phyloP scores from a whole-genome alignment of 371 early-diverging fungal genomes.

The Lichtheimia ornata region DNA sequence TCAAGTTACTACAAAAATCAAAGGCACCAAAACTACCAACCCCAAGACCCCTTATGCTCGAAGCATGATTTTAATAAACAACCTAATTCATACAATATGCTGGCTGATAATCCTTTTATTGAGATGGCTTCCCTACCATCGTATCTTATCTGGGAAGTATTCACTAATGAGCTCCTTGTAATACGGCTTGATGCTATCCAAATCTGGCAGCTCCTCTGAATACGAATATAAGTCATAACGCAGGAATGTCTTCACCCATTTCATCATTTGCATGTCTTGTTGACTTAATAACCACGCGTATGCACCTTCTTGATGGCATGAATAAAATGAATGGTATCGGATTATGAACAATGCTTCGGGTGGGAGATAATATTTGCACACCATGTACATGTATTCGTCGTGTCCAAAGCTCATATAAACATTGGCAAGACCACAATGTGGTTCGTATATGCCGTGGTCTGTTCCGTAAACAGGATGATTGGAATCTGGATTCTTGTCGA shows the following conservation, averaged over 20 bases:
- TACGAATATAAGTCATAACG: slow-evolving; percentile 65
- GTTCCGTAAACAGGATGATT: slow-evolving; percentile 33
- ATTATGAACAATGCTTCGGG: slow-evolving; percentile 50
- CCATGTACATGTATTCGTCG: slow-evolving; percentile 62
- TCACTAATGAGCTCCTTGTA: slow-evolving; percentile 52
- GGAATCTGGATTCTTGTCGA: slow-evolving; percentile 49
- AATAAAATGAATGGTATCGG: slow-evolving; percentile 61
- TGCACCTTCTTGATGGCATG: slow-evolving; percentile 50
- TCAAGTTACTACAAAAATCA: slow-evolving; percentile 81
- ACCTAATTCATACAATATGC: no score
- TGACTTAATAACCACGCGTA: slow-evolving; percentile 52
- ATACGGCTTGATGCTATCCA: slow-evolving; percentile 40
- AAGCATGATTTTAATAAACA: slow-evolving; percentile 7
- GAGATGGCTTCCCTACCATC: slow-evolving; percentile 31
- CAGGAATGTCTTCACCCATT: slow-evolving; percentile 58
- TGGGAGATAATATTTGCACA: slow-evolving; percentile 53
- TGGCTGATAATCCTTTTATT: no score
- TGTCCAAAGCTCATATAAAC: slow-evolving; percentile 62
- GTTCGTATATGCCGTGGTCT: slow-evolving; percentile 50
- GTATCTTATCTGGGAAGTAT: slow-evolving; percentile 53
- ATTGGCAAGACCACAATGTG: slow-evolving; percentile 55
- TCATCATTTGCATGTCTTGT: slow-evolving; percentile 49
- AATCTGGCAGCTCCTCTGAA: slow-evolving; percentile 38
- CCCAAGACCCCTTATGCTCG: slow-evolving; percentile 62
- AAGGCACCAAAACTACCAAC: slow-evolving; percentile 56